Percentiles rank a stretch among this genome's conserved stretches.
phyloP scores from a whole-genome alignment of 208 protist genomes.

The Naegleria fowleri region DNA sequence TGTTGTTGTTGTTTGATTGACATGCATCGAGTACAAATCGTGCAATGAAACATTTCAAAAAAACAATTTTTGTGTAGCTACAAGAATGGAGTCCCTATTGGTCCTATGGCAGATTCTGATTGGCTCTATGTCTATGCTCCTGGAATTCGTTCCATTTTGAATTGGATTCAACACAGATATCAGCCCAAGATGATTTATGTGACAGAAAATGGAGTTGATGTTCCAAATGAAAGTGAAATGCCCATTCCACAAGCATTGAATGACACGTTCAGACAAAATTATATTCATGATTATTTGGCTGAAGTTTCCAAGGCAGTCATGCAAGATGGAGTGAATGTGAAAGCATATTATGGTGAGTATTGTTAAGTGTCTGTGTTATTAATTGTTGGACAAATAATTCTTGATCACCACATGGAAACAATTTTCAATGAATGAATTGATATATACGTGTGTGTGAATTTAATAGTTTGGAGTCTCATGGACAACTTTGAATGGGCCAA shows the following conservation, averaged over 20 bases:
- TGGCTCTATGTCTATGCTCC: conserved; percentile 20
- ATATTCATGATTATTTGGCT: background rate
- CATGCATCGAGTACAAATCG: no score
- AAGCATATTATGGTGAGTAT: conserved; percentile 11
- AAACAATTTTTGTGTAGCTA: background rate
- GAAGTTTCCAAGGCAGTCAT: conserved; percentile 5
- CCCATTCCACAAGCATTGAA: background rate
- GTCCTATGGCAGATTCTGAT: background rate
- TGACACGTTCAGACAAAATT: background rate
- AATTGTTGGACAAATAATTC: background rate
- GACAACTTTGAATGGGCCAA: conserved; percentile 28
- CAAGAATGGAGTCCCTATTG: background rate
- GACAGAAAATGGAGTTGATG: conserved; percentile 32
- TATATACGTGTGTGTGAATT: no score
- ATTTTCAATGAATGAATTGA: conserved; percentile 26
- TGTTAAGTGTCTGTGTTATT: background rate
- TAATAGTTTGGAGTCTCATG: background rate
- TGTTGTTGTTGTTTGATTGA: background rate
- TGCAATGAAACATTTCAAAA: no score
- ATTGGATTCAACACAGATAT: conserved; percentile 18
- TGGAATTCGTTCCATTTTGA: background rate
- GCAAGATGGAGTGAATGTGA: background rate
- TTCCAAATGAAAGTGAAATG: background rate
- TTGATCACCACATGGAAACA: background rate
- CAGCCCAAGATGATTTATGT: background rate